Conservation (phyloP, 805 yeast species). For the Ogataea saltuana region DNA sequence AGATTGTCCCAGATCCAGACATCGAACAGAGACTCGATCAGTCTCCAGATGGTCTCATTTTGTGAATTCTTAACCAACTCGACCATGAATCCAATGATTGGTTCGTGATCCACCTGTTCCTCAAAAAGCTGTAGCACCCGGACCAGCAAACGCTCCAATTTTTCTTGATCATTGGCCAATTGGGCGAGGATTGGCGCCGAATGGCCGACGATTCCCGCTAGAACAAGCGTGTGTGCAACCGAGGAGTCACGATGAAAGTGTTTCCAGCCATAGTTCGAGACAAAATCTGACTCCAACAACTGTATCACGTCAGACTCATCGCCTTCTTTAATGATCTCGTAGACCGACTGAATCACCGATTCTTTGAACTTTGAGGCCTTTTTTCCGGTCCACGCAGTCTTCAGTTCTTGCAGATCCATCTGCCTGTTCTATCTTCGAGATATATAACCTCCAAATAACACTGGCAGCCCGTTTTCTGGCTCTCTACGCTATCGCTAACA, state of each 20-base stretch:
- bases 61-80: slow-evolving; percentile 27
- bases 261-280: slow-evolving; percentile 40
- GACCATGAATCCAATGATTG: slow-evolving; percentile 28
- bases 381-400: slow-evolving; percentile 5
- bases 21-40: slow-evolving; percentile 36
- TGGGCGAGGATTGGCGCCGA: not conserved
- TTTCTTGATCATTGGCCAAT: slow-evolving; percentile 21
- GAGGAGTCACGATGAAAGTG: slow-evolving; percentile 42
- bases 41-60: slow-evolving; percentile 21
- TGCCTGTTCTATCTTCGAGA: not conserved
- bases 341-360: slow-evolving; percentile 9
- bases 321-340: slow-evolving; percentile 11
- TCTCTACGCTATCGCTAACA: too few species aligned
- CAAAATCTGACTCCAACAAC: not conserved
- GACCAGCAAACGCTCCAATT: slow-evolving; percentile 35
- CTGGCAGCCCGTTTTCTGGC: too few species aligned
- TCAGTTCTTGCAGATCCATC: slow-evolving; percentile 4
- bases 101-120: not conserved
- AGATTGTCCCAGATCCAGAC: slow-evolving; percentile 37
- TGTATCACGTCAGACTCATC: not conserved
- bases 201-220: slow-evolving; percentile 28
- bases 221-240: slow-evolving; percentile 40
- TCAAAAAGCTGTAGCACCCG: slow-evolving; percentile 32
- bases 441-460: not conserved
- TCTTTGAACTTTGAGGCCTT: slow-evolving; percentile 7